A percentile compares a stretch with the other conserved stretches of the same genome.
These are phyloP conservation scores for Penicillium palitans DNA, from an alignment of 2,329 filamentous ascomycete species.

Conservation along the genomic window DNA sequence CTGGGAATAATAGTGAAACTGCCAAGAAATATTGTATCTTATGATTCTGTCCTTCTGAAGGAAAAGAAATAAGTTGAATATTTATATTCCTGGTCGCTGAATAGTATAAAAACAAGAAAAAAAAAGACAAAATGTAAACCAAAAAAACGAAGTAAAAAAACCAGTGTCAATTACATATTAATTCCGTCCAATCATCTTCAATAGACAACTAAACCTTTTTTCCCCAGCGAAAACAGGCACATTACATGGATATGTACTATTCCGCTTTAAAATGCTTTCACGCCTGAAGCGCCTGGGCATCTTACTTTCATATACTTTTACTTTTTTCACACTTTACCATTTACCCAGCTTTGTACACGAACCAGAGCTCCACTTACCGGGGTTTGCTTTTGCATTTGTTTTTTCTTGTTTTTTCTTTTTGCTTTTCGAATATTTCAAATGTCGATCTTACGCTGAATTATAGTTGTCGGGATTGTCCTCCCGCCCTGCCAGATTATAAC, in stretches of 20 bases:
- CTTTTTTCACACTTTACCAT: background rate
- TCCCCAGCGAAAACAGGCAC: background rate
- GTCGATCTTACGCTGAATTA: constrained; percentile 27
- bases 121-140: background rate
- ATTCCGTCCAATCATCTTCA: background rate
- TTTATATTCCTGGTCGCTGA: background rate
- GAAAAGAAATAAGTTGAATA: background rate
- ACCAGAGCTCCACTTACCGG: constrained; percentile 19
- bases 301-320: background rate
- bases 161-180: background rate
- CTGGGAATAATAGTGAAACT: background rate
- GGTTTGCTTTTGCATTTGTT: constrained; percentile 8
- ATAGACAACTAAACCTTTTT: background rate
- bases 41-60: background rate
- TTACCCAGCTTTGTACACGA: constrained; percentile 21
- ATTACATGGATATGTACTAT: background rate
- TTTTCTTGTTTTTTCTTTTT: background rate
- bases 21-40: background rate
- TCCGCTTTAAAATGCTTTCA: background rate
- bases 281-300: constrained; percentile 6
- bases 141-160: background rate
- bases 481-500: constrained; percentile 38
- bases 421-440: constrained; percentile 14
- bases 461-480: constrained; percentile 32
- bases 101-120: background rate